phyloP scores from a whole-genome alignment of 768 basidiomycete genomes.

The Chalciporus sphaerocephalus region DNA sequence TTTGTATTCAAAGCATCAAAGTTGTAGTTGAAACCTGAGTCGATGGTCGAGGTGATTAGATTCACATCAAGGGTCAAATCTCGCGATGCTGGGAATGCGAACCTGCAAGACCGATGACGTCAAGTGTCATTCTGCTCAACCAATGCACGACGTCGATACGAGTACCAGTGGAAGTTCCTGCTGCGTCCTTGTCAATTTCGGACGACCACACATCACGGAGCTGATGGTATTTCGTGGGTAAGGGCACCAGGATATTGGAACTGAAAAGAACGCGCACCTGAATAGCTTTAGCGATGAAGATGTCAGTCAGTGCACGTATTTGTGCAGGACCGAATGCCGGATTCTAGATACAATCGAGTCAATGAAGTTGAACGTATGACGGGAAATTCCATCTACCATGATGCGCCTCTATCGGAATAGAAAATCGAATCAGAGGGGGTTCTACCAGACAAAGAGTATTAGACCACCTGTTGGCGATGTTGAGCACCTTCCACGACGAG shows the following conservation, averaged over 20 bases:
- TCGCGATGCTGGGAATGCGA: too few relatives aligned
- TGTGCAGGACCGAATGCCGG: conserved; percentile 63
- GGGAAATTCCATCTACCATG: conserved; percentile 19
- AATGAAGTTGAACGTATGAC: not conserved
- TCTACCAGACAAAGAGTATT: not conserved
- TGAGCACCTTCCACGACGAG: conserved; percentile 16
- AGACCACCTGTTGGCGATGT: conserved; percentile 37
- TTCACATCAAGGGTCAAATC: too few relatives aligned
- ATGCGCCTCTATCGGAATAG: conserved; percentile 17
- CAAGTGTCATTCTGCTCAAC: too few relatives aligned
- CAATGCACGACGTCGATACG: too few relatives aligned
- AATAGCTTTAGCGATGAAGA: conserved; percentile 53
- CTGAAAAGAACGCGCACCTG: conserved; percentile 32
- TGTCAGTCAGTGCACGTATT: conserved; percentile 50
- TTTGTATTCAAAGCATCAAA: conserved; percentile 31
- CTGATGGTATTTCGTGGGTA: conserved; percentile 17
- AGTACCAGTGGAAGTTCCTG: too few relatives aligned
- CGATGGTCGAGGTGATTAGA: too few relatives aligned
- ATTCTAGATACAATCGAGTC: conserved; percentile 36
- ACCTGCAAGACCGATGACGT: too few relatives aligned
- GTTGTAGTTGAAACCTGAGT: too few relatives aligned
- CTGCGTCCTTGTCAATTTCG: too few relatives aligned
- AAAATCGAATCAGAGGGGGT: not conserved
- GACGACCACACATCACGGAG: conserved; percentile 48
- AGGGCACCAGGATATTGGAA: too few relatives aligned